Evolutionary conservation across 2,329 filamentous ascomycete species (phyloP), one percentile per base, ranked within the genome.

Genomic region (Cryphonectria naterciae): DNA sequence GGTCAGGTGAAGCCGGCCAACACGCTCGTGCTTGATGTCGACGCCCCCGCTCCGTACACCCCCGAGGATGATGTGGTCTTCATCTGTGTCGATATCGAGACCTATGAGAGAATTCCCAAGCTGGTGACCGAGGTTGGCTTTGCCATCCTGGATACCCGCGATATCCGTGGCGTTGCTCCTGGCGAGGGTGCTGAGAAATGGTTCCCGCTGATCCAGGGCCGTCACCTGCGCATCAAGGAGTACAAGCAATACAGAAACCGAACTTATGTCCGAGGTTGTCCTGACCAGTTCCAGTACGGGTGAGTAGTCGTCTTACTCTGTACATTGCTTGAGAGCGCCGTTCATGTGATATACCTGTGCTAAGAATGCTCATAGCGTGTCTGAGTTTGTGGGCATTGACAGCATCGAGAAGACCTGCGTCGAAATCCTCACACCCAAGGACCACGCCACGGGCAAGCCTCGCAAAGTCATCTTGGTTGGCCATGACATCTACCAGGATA

Each of bases 71-170:
- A 85, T n/a, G 85, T 89, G 0, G 85, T 97, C 10, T 92, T 98
- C 75, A 84, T 97, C 71, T 89, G 88, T 73, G 84, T 98, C 61
- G 96, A 99, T 76, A 83, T 96, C 43, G 96, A 99, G 80, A 90
- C 91, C 1, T 93, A 91, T 70, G 96, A 99, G 79, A 81, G 82
- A 32, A 84, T 88, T 61, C 87, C 89, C 17, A 83, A 85, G 46
- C 83, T 88, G 17, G 86, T 98, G 71, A 97, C 95, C 0, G 96
- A 99, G 79, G 85, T 99, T 54, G 96, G 96, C 0, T 84, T 99
- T 56, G 91, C 93, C 1, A 90, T 91, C 2, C 84, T 98, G 0
- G 94, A 98, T 78, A 94, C 92, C 0, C 75, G 80, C 5, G 80
- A 86, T 52, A 77, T 94, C 32, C 75, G 80, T 1, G 81, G 79